phyloP scores from a whole-genome alignment of 179 eudicot genomes.

The Spergularia azorica region DNA sequence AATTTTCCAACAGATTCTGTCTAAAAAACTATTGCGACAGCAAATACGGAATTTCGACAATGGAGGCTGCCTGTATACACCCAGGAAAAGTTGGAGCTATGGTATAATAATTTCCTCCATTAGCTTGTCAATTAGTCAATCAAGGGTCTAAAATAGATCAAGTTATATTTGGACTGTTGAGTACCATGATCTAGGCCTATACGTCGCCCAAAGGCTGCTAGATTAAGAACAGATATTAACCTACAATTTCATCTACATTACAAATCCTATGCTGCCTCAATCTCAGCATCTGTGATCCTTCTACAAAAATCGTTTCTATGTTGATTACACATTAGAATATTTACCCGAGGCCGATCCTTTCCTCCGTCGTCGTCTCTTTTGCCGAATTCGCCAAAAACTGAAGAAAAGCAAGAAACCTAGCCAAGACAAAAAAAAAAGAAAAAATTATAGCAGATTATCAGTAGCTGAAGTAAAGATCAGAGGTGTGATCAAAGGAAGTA shows the following conservation, averaged over 20 bases:
- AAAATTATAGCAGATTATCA: neutral
- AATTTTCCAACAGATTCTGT: too few relatives aligned
- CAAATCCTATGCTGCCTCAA: constrained; percentile 20
- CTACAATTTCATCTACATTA: constrained; percentile 23
- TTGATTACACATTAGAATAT: constrained; percentile 38
- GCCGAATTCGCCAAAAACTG: constrained; percentile 85
- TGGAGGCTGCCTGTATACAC: too few relatives aligned
- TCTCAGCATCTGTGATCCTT: constrained; percentile 13
- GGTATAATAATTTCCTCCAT: neutral
- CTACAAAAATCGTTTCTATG: constrained; percentile 29
- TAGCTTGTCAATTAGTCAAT: constrained; percentile 11
- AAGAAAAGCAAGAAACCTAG: constrained; percentile 66
- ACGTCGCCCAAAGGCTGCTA: neutral
- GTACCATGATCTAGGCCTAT: neutral
- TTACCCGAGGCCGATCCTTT: constrained; percentile 68
- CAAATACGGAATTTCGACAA: too few relatives aligned
- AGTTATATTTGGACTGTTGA: neutral
- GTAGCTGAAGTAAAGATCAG: too few relatives aligned
- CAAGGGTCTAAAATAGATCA: neutral
- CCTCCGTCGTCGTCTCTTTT: constrained; percentile 74
- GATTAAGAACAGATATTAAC: neutral
- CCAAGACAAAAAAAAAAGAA: neutral
- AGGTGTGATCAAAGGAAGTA: neutral
- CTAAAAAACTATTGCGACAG: too few relatives aligned
- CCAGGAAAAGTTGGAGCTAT: neutral